phyloP scores from a whole-genome alignment of 352 stramenopile species.

The Globisporangium ultimum region DNA sequence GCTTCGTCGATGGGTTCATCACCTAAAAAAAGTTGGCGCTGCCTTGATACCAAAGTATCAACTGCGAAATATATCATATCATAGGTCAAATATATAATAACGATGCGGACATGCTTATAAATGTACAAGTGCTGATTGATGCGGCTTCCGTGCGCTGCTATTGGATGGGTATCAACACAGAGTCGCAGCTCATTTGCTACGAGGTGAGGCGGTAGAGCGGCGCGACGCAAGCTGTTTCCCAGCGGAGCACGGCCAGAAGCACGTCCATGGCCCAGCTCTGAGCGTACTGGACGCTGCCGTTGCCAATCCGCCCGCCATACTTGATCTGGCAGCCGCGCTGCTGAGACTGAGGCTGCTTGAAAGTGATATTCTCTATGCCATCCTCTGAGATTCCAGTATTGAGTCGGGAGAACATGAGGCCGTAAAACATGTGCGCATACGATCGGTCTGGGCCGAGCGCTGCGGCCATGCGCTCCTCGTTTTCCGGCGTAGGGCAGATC shows the following conservation, averaged over 20 bases:
- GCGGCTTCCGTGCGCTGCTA: background rate
- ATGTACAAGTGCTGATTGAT: too few species aligned
- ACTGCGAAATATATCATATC: too few species aligned
- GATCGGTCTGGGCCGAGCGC: slow-evolving; percentile 7
- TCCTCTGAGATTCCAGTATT: background rate
- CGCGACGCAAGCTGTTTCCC: slow-evolving; percentile 18
- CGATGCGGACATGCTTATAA: too few species aligned
- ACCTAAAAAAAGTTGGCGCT: too few species aligned
- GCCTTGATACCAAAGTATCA: too few species aligned
- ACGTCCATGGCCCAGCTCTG: slow-evolving; percentile 30
- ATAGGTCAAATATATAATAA: too few species aligned
- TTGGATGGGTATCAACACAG: background rate
- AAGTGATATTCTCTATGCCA: slow-evolving; percentile 17
- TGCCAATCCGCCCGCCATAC: slow-evolving; percentile 19
- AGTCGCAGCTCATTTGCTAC: background rate
- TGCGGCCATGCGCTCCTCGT: slow-evolving; percentile 14
- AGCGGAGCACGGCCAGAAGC: slow-evolving; percentile 27
- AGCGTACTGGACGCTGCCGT: slow-evolving; percentile 23
- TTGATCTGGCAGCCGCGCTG: slow-evolving; percentile 16
- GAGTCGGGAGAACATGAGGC: slow-evolving; percentile 22
- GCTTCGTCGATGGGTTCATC: too few species aligned
- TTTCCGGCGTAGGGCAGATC: slow-evolving; percentile 22
- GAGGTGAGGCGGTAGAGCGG: slow-evolving; percentile 4
- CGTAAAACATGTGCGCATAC: slow-evolving; percentile 22
- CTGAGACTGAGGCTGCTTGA: slow-evolving; percentile 3